Conservation (phyloP, 148 eudicot species). For the Selenicereus undatus region DNA sequence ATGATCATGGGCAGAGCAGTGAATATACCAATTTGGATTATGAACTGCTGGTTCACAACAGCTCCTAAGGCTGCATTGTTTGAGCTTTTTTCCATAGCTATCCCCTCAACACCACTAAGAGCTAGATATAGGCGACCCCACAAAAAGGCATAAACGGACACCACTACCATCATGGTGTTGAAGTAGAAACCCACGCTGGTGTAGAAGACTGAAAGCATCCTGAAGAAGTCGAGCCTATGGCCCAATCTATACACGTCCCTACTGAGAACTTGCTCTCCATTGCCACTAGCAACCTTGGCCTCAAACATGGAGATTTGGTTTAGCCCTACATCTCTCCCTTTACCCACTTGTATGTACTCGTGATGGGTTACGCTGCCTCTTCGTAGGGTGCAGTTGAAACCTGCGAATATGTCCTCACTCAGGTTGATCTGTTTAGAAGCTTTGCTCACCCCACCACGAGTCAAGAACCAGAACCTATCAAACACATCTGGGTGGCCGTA, state of each 20-base stretch:
- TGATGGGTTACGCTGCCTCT: constrained; percentile 96
- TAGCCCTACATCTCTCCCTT: constrained; percentile 94
- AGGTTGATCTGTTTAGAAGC: constrained; percentile 90
- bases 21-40: constrained; percentile 81
- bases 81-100: constrained; percentile 33
- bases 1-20: constrained; percentile 94
- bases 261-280: constrained; percentile 91
- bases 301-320: constrained; percentile 97
- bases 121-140: constrained; percentile 97
- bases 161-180: constrained; percentile 73
- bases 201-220: constrained; percentile 90
- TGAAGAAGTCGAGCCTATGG: constrained; percentile 85
- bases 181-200: constrained; percentile 83
- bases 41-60: constrained; percentile 80
- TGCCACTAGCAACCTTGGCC: constrained; percentile 97
- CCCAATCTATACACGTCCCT: constrained; percentile 94
- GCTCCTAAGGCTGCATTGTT: constrained; percentile 70
- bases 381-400: constrained; percentile 89
- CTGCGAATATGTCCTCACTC: constrained; percentile 94
- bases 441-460: constrained; percentile 90
- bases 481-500: constrained; percentile 98
- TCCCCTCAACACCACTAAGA: constrained; percentile 73
- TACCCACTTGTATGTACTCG: constrained; percentile 95
- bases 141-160: constrained; percentile 70
- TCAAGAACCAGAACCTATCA: constrained; percentile 86